Evolutionary conservation across 2,329 filamentous ascomycete genomes (phyloP).

Genomic region (Penicillium hesseltinei): DNA sequence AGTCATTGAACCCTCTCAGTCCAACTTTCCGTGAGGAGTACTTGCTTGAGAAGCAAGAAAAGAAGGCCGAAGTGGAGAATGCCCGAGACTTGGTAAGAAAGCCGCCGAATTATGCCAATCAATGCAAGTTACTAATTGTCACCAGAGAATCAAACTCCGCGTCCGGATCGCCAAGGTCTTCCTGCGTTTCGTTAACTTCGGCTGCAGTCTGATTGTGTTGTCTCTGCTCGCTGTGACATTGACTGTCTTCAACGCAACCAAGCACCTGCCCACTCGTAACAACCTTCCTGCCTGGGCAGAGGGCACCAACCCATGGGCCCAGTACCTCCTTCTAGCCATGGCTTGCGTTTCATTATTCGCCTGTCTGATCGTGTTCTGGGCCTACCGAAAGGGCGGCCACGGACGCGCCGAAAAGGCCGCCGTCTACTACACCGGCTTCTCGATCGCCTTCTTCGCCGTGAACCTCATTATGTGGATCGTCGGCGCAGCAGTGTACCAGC

Average conservation of each 20-base stretch:
- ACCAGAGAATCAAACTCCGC: conserved; percentile 83
- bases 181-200: conserved; percentile 93
- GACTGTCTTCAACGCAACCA: conserved; percentile 88
- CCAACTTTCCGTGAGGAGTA: conserved; percentile 91
- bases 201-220: conserved; percentile 91
- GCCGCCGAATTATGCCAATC: neutral
- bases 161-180: conserved; percentile 93
- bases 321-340: conserved; percentile 76
- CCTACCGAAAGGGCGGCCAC: conserved; percentile 87
- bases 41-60: conserved; percentile 79
- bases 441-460: conserved; percentile 89
- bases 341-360: conserved; percentile 76
- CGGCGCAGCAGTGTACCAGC: conserved; percentile 79
- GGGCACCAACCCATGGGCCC: conserved; percentile 81
- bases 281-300: conserved; percentile 80
- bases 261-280: conserved; percentile 69
- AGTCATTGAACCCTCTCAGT: conserved; percentile 76
- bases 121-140: conserved; percentile 37
- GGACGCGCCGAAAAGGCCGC: conserved; percentile 85
- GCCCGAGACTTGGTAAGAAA: conserved; percentile 77
- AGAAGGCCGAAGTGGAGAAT: conserved; percentile 79
- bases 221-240: conserved; percentile 87
- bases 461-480: conserved; percentile 90
- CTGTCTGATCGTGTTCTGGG: conserved; percentile 75
- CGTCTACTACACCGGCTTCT: conserved; percentile 93